Conservation (phyloP, 2,329 filamentous ascomycete species). For the Pseudogymnoascus sp. region DNA sequence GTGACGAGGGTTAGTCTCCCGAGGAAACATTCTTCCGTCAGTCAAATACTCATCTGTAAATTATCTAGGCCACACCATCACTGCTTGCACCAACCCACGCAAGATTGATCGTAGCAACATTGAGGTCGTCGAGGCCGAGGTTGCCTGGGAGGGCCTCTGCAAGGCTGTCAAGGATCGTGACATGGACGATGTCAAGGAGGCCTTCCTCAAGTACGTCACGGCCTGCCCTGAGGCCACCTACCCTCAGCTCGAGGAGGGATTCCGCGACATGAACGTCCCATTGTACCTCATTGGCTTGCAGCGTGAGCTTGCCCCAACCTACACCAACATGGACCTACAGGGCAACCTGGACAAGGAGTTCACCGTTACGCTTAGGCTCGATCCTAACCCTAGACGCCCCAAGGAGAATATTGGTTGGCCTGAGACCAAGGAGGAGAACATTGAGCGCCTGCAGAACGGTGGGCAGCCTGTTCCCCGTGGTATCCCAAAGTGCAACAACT, state of each 20-base stretch:
- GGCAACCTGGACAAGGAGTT: conserved; percentile 58
- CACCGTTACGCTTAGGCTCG: conserved; percentile 53
- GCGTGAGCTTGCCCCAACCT: conserved; percentile 44
- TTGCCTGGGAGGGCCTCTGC: conserved; percentile 49
- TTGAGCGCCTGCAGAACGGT: conserved; percentile 54
- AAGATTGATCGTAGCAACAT: conserved; percentile 46
- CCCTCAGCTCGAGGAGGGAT: conserved; percentile 48
- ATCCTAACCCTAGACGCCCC: conserved; percentile 46
- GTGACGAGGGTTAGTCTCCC: conserved; percentile 42
- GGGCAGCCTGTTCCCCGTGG: conserved; percentile 54
- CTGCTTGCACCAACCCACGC: conserved; percentile 50
- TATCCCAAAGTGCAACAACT: conserved; percentile 53
- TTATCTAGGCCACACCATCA: conserved; percentile 42
- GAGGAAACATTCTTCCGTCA: neutral
- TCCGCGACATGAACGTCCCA: conserved; percentile 45
- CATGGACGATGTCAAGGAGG: conserved; percentile 53
- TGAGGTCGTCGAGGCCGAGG: conserved; percentile 41
- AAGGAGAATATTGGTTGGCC: conserved; percentile 55
- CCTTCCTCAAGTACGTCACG: conserved; percentile 53
- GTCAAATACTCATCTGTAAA: neutral
- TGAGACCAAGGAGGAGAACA: conserved; percentile 46
- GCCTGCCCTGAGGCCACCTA: conserved; percentile 49
- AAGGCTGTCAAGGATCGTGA: conserved; percentile 45
- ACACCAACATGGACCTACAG: conserved; percentile 65
- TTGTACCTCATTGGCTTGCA: conserved; percentile 57